Conservation (phyloP, 352 stramenopile genomes). For the Porosira glacialis region DNA sequence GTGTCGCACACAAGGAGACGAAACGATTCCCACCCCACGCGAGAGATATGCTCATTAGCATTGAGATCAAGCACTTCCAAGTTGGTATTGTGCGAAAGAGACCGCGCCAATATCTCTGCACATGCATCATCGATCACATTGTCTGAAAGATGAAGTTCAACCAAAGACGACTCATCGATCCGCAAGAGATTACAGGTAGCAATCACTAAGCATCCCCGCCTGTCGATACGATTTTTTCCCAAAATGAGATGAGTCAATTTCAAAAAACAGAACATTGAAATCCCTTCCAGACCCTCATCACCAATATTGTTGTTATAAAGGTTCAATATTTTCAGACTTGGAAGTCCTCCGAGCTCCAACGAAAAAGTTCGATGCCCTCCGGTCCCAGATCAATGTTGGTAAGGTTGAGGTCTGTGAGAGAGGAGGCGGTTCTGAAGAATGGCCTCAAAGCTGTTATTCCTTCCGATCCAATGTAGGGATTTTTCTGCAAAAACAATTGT, state of each 20-base stretch:
- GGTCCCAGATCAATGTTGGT: background rate
- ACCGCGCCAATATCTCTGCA: background rate
- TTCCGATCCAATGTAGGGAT: background rate
- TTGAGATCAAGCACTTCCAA: background rate
- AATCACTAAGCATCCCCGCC: background rate
- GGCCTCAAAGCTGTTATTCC: background rate
- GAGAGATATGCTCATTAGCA: background rate
- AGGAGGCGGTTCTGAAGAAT: too few relatives aligned
- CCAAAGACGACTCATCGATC: background rate
- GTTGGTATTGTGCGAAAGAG: background rate
- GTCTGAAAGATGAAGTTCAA: background rate
- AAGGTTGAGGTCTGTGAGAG: too few relatives aligned
- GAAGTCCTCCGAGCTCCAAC: background rate
- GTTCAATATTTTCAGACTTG: background rate
- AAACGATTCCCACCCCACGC: background rate
- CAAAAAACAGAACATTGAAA: background rate
- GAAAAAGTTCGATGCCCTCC: background rate
- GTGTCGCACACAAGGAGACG: background rate
- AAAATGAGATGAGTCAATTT: background rate
- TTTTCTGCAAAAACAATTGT: background rate
- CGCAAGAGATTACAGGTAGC: background rate
- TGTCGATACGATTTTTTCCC: background rate
- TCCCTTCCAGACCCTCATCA: background rate
- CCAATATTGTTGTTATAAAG: background rate
- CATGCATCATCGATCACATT: background rate